A percentile compares a stretch with the other conserved stretches of the same genome.
Conservation (phyloP, 306 rosid species). For the Begonia masoniana region DNA sequence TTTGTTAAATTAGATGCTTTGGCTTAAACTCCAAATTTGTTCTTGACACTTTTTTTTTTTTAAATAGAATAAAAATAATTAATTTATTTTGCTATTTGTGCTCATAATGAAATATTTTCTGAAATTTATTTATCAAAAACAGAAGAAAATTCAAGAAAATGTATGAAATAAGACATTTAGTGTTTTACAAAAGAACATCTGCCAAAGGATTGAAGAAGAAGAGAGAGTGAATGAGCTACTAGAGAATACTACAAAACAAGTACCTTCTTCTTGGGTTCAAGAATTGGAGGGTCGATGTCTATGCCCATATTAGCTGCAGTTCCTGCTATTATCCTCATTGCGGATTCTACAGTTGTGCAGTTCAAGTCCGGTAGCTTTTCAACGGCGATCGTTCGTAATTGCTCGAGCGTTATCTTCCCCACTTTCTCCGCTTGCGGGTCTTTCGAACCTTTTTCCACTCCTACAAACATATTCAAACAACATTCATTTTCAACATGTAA, state of each 20-base stretch:
- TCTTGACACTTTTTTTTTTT: no score
- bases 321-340: conserved; percentile 96
- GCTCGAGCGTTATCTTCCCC: conserved; percentile 82
- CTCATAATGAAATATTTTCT: no score
- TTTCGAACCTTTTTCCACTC: conserved; percentile 91
- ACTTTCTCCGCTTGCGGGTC: conserved; percentile 66
- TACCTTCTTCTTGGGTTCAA: conserved; percentile 60
- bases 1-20: conserved; percentile 29
- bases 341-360: conserved; percentile 74
- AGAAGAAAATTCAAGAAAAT: no score
- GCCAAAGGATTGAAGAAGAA: no score
- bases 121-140: no score
- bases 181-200: no score
- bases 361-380: conserved; percentile 95
- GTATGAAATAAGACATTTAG: no score
- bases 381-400: conserved; percentile 63
- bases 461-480: conserved; percentile 22
- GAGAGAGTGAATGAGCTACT: no score
- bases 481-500: neutral
- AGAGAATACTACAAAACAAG: conserved; percentile 2
- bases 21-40: neutral
- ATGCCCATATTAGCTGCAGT: conserved; percentile 99
- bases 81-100: no score
- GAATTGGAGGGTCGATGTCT: conserved; percentile 89
- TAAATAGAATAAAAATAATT: no score